Evolutionary conservation across 2,329 filamentous ascomycete genomes (phyloP), one percentile per base, ranked within the genome.

Genomic region (Teratosphaeria pseudoeucalypti): DNA sequence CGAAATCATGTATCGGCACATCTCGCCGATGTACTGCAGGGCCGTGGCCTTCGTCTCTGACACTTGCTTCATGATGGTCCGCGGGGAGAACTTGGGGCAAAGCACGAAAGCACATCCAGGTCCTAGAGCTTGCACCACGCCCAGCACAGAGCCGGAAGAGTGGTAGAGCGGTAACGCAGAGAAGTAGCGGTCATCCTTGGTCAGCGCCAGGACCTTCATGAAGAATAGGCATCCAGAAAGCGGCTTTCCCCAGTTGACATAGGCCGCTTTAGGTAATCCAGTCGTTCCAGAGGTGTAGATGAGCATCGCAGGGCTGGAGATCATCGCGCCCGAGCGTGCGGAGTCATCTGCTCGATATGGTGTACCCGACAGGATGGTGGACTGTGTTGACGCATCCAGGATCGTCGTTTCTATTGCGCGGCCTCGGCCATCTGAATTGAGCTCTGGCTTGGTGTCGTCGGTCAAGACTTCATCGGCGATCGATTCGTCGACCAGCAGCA

Each of bases 111-210:
- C 88, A 43, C 79, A 81, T 52, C 86, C 87, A 0, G 75, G 74
- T 7, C 68, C 67, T 9, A 72, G 53, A 23, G 82, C 81, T 56
- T 84, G 78, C 55, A 80, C 73, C 60, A 92, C 82, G 27, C 86
- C 89, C 52, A 95, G 79, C 6, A 94, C 66, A 4, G 83, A 77
- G 12, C 88, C 91, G 0, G 90, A 90, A 49, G 87, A 87, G 76
- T 96, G 91, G 70, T 96, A 95, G 6, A 96, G 79, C 0, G 91
- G 91, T 89, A 96, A 95, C 59, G 86, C 86, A 12, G 86, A 87
- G 72, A 94, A 95, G 73, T 95, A 92, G 69, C 95, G 90, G 61
- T 82, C 85, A 60, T 92, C 83, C 1, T 82, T 82, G 34, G 84
- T 82, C 60, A 95, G 82, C 26, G 83, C 85, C 68, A 94, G 64